Evolutionary conservation across 2,329 filamentous ascomycete genomes (phyloP).

Genomic region (Cyphellophora europaea): DNA sequence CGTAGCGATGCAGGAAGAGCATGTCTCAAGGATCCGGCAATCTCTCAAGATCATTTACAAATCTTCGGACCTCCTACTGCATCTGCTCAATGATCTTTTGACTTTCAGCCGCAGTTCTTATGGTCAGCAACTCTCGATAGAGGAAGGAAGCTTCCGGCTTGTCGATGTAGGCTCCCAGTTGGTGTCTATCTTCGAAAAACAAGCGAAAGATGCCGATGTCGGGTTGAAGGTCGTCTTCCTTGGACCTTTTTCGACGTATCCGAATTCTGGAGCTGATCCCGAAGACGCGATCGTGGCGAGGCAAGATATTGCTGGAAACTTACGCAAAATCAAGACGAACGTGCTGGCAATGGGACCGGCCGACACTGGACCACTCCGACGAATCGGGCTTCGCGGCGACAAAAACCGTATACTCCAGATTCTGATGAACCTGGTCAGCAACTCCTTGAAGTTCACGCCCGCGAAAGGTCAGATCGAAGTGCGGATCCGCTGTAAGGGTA

Average conservation of each 20-base stretch:
- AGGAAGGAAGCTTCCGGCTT: slow-evolving; percentile 74
- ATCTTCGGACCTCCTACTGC: slow-evolving; percentile 70
- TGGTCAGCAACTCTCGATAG: slow-evolving; percentile 68
- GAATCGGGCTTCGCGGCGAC: slow-evolving; percentile 82
- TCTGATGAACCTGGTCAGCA: slow-evolving; percentile 66
- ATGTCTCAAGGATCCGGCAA: slow-evolving; percentile 65
- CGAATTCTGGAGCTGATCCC: slow-evolving; percentile 12
- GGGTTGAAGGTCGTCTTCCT: slow-evolving; percentile 63
- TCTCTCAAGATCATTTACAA: slow-evolving; percentile 82
- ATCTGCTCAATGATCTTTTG: slow-evolving; percentile 76
- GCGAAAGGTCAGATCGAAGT: slow-evolving; percentile 63
- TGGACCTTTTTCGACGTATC: slow-evolving; percentile 31
- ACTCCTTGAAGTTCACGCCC: slow-evolving; percentile 82
- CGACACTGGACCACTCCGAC: slow-evolving; percentile 60
- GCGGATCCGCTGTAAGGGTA: slow-evolving; percentile 55
- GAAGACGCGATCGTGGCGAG: slow-evolving; percentile 34
- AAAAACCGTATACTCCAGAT: slow-evolving; percentile 82
- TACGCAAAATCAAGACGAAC: slow-evolving; percentile 19
- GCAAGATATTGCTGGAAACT: slow-evolving; percentile 4
- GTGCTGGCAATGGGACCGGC: slow-evolving; percentile 51
- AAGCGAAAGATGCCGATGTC: slow-evolving; percentile 70
- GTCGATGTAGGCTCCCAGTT: slow-evolving; percentile 74
- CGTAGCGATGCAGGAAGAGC: slow-evolving; percentile 83
- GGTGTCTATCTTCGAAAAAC: slow-evolving; percentile 77
- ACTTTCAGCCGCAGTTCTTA: slow-evolving; percentile 94